Percentiles rank a stretch among this genome's conserved stretches.
These are phyloP conservation scores for Rossbeevera mucosa DNA, from an alignment of 768 basidiomycete species.

Conservation along the genomic window DNA sequence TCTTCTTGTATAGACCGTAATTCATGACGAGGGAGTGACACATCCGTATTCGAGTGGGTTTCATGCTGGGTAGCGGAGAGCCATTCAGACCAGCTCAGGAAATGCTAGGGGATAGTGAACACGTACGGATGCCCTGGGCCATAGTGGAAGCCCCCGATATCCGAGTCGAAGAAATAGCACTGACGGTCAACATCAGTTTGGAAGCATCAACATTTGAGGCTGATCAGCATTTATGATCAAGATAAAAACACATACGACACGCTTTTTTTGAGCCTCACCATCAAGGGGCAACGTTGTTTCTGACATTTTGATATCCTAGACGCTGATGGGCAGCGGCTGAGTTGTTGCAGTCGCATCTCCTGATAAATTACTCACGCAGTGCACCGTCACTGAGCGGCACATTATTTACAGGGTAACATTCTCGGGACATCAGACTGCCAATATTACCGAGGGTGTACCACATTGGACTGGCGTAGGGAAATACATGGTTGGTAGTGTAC, in stretches of 20 bases:
- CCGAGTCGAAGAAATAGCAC: conserved; percentile 99
- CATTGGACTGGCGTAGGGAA: conserved; percentile 2
- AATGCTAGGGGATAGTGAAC: not conserved
- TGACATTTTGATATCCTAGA: conserved; percentile 25
- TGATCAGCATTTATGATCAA: conserved; percentile 1
- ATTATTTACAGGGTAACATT: not conserved
- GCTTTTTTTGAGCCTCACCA: conserved; percentile 74
- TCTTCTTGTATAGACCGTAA: conserved; percentile 97
- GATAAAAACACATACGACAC: conserved; percentile 61
- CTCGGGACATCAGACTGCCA: not conserved
- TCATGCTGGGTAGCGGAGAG: conserved; percentile 58
- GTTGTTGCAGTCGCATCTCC: not conserved
- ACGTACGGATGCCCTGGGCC: conserved; percentile 92
- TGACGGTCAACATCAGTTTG: conserved; percentile 29
- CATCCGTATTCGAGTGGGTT: conserved; percentile 98
- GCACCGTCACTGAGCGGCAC: conserved; percentile 5
- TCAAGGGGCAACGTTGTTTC: conserved; percentile 55
- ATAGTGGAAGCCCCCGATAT: conserved; percentile 99
- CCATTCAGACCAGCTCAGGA: not conserved
- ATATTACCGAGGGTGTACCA: not conserved
- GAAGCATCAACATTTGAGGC: conserved; percentile 1
- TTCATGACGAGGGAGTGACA: conserved; percentile 99
- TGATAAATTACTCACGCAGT: conserved; percentile 16
- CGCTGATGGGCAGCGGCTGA: not conserved
- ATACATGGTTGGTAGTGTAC: conserved; percentile 11